A percentile compares a stretch with the other conserved stretches of the same genome.
These are phyloP conservation scores for Gossypium davidsonii DNA, from an alignment of 441 rosid species.

Conservation along the genomic window DNA sequence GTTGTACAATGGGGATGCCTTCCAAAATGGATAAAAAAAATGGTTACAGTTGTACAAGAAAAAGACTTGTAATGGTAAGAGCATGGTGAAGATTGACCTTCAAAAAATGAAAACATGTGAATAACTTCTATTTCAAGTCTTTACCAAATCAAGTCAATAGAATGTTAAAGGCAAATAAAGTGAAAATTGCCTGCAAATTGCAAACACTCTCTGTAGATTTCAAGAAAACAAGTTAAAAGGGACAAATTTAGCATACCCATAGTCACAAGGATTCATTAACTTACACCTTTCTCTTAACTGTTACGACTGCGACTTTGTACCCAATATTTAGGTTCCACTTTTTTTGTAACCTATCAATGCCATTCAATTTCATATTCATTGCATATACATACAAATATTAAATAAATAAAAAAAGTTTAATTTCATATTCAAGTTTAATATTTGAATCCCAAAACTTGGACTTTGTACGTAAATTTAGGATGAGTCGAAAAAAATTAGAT, in stretches of 20 bases:
- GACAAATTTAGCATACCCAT: not conserved
- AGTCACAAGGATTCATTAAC: not conserved
- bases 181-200: constrained; percentile 2
- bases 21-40: not conserved
- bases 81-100: not conserved
- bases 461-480: too few relatives aligned
- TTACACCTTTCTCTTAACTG: not conserved
- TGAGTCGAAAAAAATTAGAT: too few relatives aligned
- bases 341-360: too few relatives aligned
- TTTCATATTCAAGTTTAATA: too few relatives aligned
- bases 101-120: not conserved
- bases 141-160: not conserved
- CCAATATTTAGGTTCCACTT: too few relatives aligned
- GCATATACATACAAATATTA: too few relatives aligned
- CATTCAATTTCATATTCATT: too few relatives aligned
- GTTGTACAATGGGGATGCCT: not conserved
- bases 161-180: not conserved
- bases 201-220: not conserved
- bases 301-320: not conserved
- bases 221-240: not conserved
- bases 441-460: too few relatives aligned
- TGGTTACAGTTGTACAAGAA: constrained; percentile 15
- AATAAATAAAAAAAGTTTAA: too few relatives aligned
- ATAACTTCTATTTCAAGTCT: not conserved
- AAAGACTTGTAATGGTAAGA: constrained; percentile 5